Evolutionary conservation across 192 early-diverging fungal genomes (phyloP), one percentile per base, ranked within the genome.

Genomic region (Funneliformis geosporum): DNA sequence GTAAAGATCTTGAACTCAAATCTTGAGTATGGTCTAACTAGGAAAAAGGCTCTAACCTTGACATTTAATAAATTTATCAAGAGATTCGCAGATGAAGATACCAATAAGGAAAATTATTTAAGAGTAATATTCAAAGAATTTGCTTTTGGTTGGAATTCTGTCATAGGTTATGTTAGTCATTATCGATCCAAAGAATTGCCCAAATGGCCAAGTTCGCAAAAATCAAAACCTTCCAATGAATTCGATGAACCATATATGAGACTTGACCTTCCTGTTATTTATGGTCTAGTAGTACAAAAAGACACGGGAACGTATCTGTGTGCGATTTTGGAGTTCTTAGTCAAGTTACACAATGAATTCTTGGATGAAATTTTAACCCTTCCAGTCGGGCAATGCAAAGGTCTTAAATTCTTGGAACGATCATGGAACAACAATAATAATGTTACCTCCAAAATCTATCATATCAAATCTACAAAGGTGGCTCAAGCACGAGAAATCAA

Each of bases 21-120:
- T 4, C 73, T 80, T 21, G n/a, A 21, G 3, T 62, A 76, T 74
- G 60, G 73, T 18, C 1, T 80, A 40, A 80, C 18, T 14, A 46
- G 79, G 27, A 46, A 80, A 60, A 4, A 47, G 23, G 79, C 79
- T 16, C 46, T 47, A 55, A 5, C 18, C 18, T 21, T 55, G 50
- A 55, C 16, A 55, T 55, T 55, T n/a, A 5, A n/a, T 55, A 18
- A 55, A 18, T 55, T 55, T 55, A 55, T 55, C 21, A 55, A 55
- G 7, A 18, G 7, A 18, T 55, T 18, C 16, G 47, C 2, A 18
- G 14, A 50, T 50, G 47, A 50, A 16, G 16, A 55, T 33, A 33
- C 2, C 33, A 33, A 2, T 3, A 18, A 55, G 21, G 21, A 55
- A 21, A 4, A 1, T 16, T 21, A 55, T 21, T 55, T 55, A 55